A percentile compares a stretch with the other conserved stretches of the same genome.
Evolutionary conservation across 768 basidiomycete genomes (phyloP).

Genomic region (Sporobolomyces pararoseus): DNA sequence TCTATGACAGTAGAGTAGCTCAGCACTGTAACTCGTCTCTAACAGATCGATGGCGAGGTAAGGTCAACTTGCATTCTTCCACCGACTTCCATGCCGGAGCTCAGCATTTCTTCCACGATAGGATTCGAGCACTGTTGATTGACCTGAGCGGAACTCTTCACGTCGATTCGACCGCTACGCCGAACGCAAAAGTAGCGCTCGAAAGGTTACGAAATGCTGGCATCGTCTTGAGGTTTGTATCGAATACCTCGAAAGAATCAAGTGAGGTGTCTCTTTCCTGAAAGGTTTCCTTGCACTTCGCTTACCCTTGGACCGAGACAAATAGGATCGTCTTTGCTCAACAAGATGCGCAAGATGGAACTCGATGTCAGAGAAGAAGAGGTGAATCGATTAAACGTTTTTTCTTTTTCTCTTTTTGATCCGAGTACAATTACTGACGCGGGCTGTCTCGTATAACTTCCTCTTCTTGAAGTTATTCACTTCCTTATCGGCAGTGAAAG

Average conservation of each 20-base stretch:
- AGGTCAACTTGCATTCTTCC: too few species aligned
- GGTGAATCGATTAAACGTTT: constrained; percentile 42
- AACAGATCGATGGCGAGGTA: too few species aligned
- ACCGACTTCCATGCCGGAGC: too few species aligned
- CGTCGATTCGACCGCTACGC: constrained; percentile 56
- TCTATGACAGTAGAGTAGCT: too few species aligned
- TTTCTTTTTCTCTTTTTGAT: too few species aligned
- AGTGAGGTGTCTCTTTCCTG: constrained; percentile 42
- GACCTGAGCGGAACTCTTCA: constrained; percentile 69
- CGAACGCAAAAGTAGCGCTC: constrained; percentile 56
- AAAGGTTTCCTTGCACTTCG: background rate
- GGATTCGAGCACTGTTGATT: constrained; percentile 47
- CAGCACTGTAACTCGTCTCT: too few species aligned
- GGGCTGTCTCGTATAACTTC: background rate
- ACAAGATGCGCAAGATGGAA: constrained; percentile 55
- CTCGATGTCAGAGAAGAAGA: constrained; percentile 55
- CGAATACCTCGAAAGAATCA: constrained; percentile 68
- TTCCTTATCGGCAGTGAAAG: constrained; percentile 61
- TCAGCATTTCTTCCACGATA: background rate
- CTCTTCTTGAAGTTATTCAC: constrained; percentile 54
- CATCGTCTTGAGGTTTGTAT: constrained; percentile 57
- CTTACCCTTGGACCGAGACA: background rate
- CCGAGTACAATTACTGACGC: too few species aligned
- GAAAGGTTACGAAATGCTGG: constrained; percentile 46
- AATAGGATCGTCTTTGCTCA: constrained; percentile 48